Base-by-base conservation (phyloP, 2,329 filamentous ascomycete species). In the Cladosporium sp. region DNA sequence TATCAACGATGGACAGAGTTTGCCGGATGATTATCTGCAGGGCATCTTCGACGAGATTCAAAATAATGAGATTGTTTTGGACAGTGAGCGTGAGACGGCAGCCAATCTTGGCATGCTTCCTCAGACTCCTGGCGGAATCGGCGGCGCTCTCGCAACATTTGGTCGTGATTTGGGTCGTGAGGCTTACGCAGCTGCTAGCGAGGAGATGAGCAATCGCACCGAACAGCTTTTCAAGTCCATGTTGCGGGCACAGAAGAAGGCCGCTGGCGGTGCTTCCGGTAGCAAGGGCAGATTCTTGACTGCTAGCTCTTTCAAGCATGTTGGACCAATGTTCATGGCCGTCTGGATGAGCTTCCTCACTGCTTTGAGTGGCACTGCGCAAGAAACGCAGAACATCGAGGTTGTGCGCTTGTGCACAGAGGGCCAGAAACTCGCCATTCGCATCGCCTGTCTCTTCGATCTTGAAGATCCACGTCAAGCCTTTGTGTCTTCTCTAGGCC, bases 311-410 rank as follows among this genome's bases (percentile, higher is more conserved):
- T 93, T 92, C 76, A 94, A 92, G 72, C 95, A 99, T 77, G 91
- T 97, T 59, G 95, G 95, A 0, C 93, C 95, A 0, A 99, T 99
- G 95, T 98, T 99, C 75, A 93, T 97, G 73, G 93, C 97, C 28
- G 96, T 93, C 0, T 99, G 95, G 95, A 99, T 98, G 94, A 97
- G 94, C 11, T 96, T 97, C 78, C 90, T 99, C 74, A 98, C 94
- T 5, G 93, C 93, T 0, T 85, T 99, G 29, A 97, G 94, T 1
- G 93, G 91, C 60, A 91, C 96, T 71, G 93, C 95, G 76, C 95
- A 98, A 72, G 93, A 97, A 75, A 91, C 92, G 0, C 91, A 96
- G 71, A 97, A 97, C 73, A 83, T 97, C 5, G 93, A 97, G 70
- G 91, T 95, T 18, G 93, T 97, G 77, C 92, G 89, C 75, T 80